These are phyloP conservation scores for Claviceps pusilla DNA, from an alignment of 2,329 filamentous ascomycete species.

Conservation along the genomic window DNA sequence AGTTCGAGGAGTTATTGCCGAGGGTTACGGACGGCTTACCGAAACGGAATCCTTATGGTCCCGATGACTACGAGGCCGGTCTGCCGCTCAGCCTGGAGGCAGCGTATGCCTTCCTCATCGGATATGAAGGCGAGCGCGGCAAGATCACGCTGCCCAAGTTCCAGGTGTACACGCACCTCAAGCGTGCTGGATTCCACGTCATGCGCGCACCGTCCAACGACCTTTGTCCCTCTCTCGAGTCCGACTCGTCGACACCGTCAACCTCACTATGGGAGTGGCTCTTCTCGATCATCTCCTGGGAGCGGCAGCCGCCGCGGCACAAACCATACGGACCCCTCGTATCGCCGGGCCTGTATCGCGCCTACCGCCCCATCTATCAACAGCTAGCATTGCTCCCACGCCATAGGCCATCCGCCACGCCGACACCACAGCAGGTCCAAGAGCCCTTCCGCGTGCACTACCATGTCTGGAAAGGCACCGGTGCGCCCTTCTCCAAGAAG, in stretches of 20 bases:
- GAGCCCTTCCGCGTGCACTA: conserved; percentile 60
- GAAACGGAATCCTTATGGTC: conserved; percentile 10
- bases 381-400: conserved; percentile 59
- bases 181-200: conserved; percentile 68
- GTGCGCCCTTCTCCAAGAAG: conserved; percentile 59
- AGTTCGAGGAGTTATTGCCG: conserved; percentile 35
- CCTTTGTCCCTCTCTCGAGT: not conserved
- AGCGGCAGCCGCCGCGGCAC: conserved; percentile 14
- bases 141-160: conserved; percentile 62
- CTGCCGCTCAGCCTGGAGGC: conserved; percentile 84
- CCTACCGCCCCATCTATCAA: conserved; percentile 57
- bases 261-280: conserved; percentile 38
- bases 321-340: conserved; percentile 41
- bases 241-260: conserved; percentile 4
- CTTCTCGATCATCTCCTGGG: conserved; percentile 27
- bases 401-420: conserved; percentile 39
- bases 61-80: conserved; percentile 40
- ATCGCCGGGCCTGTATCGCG: conserved; percentile 48
- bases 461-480: conserved; percentile 60
- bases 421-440: conserved; percentile 13
- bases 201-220: conserved; percentile 42
- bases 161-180: conserved; percentile 75
- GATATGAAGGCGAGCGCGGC: conserved; percentile 46
- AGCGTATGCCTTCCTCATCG: conserved; percentile 73
- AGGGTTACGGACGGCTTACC: conserved; percentile 12